phyloP scores from a whole-genome alignment of 179 eudicot genomes.

The Carnegiea gigantea region DNA sequence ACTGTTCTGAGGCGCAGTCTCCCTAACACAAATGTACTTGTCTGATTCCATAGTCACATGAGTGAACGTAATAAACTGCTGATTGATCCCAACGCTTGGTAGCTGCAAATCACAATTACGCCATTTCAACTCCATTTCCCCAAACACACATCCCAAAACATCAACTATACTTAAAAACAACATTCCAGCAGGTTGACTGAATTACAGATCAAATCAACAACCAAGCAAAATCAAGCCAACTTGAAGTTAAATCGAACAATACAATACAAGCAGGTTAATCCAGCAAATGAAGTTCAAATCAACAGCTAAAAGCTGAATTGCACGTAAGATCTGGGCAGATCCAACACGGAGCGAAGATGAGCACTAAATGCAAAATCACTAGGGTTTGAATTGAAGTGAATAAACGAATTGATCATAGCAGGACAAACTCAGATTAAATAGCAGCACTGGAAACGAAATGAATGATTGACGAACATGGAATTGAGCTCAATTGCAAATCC shows the following conservation, averaged over 20 bases:
- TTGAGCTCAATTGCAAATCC: neutral
- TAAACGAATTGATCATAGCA: neutral
- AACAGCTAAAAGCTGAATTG: neutral
- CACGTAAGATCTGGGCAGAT: slow-evolving; percentile 37
- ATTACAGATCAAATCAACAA: neutral
- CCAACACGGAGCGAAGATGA: slow-evolving; percentile 13
- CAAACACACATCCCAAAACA: neutral
- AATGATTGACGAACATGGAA: neutral
- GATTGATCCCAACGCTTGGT: slow-evolving; percentile 75
- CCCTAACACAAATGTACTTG: slow-evolving; percentile 90
- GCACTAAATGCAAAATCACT: neutral
- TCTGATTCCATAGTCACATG: slow-evolving; percentile 98
- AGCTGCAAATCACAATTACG: slow-evolving; percentile 48
- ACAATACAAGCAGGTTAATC: neutral
- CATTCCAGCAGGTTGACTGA: neutral
- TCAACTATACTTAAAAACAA: neutral
- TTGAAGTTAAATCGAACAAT: neutral
- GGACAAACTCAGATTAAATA: neutral
- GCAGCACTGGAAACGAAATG: neutral
- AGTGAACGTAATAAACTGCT: slow-evolving; percentile 84
- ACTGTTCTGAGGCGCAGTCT: slow-evolving; percentile 86
- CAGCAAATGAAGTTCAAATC: neutral
- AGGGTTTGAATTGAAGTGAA: slow-evolving; percentile 8
- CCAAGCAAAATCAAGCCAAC: neutral
- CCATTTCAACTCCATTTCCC: slow-evolving; percentile 2